These are phyloP conservation scores for Fraxinus xanthoxyloides DNA, from an alignment of 305 asterid genomes.

Conservation along the genomic window DNA sequence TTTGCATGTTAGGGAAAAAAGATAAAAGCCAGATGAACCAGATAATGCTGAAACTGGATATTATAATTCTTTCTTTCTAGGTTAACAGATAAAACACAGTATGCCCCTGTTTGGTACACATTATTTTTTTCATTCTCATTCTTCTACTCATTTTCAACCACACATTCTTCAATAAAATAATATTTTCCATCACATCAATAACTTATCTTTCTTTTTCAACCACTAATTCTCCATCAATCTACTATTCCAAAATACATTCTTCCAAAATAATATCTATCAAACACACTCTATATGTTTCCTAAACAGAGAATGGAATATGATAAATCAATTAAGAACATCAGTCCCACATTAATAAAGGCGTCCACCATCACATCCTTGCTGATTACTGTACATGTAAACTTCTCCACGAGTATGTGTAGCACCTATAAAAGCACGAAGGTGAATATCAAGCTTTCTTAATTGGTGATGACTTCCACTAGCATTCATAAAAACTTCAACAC, in stretches of 20 bases:
- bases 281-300: too few species aligned
- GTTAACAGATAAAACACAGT: conserved; percentile 19
- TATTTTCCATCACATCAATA: too few species aligned
- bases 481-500: conserved; percentile 93
- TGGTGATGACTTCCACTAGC: conserved; percentile 99
- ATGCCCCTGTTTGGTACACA: too few species aligned
- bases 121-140: too few species aligned
- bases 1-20: neutral
- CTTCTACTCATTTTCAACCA: too few species aligned
- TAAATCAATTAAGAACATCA: conserved; percentile 13
- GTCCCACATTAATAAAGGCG: conserved; percentile 89
- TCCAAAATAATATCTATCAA: too few species aligned
- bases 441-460: conserved; percentile 86
- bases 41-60: neutral
- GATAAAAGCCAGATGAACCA: neutral
- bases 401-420: conserved; percentile 99
- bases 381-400: conserved; percentile 94
- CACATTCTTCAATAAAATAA: too few species aligned
- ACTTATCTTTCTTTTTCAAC: too few species aligned
- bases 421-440: conserved; percentile 87
- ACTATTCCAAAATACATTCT: too few species aligned
- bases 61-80: neutral
- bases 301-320: neutral
- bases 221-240: too few species aligned
- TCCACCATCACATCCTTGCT: conserved; percentile 96